Evolutionary conservation across 495 filamentous ascomycete genomes (phyloP).

Genomic region (Staphylotrichum longicolle): DNA sequence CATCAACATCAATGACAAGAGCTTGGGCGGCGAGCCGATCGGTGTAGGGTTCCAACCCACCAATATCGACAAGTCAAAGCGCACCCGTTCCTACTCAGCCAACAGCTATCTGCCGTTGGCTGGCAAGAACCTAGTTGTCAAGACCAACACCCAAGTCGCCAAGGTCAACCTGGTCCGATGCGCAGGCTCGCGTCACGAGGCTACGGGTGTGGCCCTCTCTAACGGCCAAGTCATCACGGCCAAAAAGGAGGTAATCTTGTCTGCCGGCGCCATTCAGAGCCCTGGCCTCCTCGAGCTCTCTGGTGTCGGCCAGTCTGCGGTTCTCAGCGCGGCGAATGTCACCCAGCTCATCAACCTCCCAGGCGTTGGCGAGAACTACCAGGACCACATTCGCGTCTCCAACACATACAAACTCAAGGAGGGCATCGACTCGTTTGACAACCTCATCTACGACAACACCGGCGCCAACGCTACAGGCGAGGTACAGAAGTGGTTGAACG

Average conservation of each 20-base stretch:
- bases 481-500: conserved; percentile 21
- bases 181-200: conserved; percentile 4
- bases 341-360: conserved; percentile 44
- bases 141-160: conserved; percentile 21
- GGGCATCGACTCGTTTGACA: conserved; percentile 23
- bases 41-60: conserved; percentile 39
- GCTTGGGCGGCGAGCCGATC: conserved; percentile 35
- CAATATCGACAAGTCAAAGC: conserved; percentile 35
- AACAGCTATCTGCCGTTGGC: conserved; percentile 26
- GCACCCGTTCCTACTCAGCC: conserved; percentile 39
- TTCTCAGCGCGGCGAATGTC: conserved; percentile 44
- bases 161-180: conserved; percentile 22
- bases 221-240: conserved; percentile 33
- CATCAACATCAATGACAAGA: conserved; percentile 29
- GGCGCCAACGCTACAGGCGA: conserved; percentile 4
- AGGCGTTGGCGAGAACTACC: conserved; percentile 56
- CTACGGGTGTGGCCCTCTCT: conserved; percentile 32
- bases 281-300: conserved; percentile 51
- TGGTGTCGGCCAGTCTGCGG: conserved; percentile 46
- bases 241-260: conserved; percentile 50
- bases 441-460: conserved; percentile 7
- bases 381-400: conserved; percentile 45
- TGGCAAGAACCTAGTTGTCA: conserved; percentile 20
- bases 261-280: conserved; percentile 51
- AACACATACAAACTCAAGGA: conserved; percentile 11